Conservation (phyloP, 179 eudicot genomes). For the Nepenthes alata region DNA sequence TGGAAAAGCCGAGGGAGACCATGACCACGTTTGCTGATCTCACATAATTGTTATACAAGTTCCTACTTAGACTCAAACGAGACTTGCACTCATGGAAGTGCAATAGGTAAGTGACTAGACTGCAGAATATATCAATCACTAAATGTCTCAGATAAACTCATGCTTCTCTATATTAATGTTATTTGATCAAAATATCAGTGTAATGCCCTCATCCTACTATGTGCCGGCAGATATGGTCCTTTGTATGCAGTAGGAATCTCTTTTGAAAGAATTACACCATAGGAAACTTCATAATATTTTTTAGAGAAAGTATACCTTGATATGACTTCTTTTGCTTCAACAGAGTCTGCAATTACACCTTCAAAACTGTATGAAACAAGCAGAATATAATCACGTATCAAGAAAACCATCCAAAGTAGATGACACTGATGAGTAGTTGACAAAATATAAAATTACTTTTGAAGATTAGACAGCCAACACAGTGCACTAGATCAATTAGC, state of each 20-base stretch:
- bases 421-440: slow-evolving; percentile 5
- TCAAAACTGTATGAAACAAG: slow-evolving; percentile 53
- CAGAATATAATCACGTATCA: slow-evolving; percentile 11
- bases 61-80: too few relatives aligned
- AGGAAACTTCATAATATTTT: background rate
- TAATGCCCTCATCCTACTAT: too few relatives aligned
- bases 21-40: background rate
- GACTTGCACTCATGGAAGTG: too few relatives aligned
- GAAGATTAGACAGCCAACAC: slow-evolving; percentile 12
- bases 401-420: slow-evolving; percentile 5
- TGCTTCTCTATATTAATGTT: too few relatives aligned
- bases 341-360: slow-evolving; percentile 71
- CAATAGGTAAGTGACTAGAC: too few relatives aligned
- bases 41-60: too few relatives aligned
- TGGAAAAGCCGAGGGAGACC: background rate
- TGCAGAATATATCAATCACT: too few relatives aligned
- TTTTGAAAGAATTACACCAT: too few relatives aligned
- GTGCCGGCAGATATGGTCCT: too few relatives aligned
- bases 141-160: too few relatives aligned
- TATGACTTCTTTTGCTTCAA: slow-evolving; percentile 63
- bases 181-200: too few relatives aligned
- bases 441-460: slow-evolving; percentile 9
- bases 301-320: slow-evolving; percentile 42
- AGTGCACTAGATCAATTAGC: slow-evolving; percentile 24
- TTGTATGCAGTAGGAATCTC: background rate